A percentile compares a stretch with the other conserved stretches of the same genome.
Evolutionary conservation across 2,329 filamentous ascomycete genomes (phyloP).

Genomic region (Penicillium vulpinum): DNA sequence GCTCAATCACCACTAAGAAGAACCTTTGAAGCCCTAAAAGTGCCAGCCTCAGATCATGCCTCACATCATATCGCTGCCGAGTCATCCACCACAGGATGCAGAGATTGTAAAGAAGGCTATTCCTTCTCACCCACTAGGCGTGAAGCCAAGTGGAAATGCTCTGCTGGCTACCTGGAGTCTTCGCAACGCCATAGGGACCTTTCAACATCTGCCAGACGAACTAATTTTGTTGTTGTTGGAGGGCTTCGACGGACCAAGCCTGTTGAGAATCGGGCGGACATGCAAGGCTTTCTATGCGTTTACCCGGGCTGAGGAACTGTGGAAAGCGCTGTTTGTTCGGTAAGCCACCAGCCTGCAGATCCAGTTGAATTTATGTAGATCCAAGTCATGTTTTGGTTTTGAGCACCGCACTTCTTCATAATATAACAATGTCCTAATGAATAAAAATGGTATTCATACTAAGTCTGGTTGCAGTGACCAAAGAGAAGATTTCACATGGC

Average conservation of each 20-base stretch:
- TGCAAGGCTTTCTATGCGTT: conserved; percentile 88
- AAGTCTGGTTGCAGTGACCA: conserved; percentile 28
- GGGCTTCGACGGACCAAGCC: conserved; percentile 62
- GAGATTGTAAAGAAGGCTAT: conserved; percentile 53
- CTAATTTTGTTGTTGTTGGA: conserved; percentile 74
- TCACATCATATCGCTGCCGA: conserved; percentile 33
- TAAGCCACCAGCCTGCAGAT: conserved; percentile 55
- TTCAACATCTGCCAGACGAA: conserved; percentile 76
- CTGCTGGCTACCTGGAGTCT: conserved; percentile 67
- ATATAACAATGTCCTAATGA: background rate
- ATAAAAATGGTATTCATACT: conserved; percentile 11
- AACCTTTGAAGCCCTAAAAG: conserved; percentile 23
- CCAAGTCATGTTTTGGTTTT: background rate
- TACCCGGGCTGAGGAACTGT: conserved; percentile 79
- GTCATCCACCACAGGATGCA: conserved; percentile 19
- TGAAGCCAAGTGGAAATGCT: conserved; percentile 86
- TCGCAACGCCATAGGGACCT: conserved; percentile 64
- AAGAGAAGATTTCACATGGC: conserved; percentile 62
- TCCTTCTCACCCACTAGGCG: conserved; percentile 74
- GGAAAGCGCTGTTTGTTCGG: conserved; percentile 82
- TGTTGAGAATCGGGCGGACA: conserved; percentile 70
- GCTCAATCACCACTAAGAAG: conserved; percentile 17
- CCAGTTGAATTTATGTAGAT: conserved; percentile 9
- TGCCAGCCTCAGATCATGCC: conserved; percentile 29
- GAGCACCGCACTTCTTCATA: background rate